Evolutionary conservation across 768 basidiomycete species (phyloP).

Genomic region (Hypholoma fasciculare): DNA sequence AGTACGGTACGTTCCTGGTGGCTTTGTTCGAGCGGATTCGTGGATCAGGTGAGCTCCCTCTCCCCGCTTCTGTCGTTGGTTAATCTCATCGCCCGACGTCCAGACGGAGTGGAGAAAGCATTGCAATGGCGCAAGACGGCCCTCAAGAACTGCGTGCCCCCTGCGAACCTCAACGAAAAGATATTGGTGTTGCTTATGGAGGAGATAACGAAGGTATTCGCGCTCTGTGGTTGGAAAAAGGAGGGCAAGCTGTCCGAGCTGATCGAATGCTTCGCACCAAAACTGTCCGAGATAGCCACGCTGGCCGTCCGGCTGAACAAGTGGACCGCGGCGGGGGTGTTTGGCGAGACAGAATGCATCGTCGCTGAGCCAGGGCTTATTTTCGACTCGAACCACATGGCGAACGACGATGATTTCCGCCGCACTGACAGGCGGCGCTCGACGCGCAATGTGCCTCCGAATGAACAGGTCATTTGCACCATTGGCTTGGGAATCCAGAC

Average conservation of each 20-base stretch:
- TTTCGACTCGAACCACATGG: constrained; percentile 29
- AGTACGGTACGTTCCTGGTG: constrained; percentile 37
- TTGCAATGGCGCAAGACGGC: constrained; percentile 24
- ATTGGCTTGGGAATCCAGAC: constrained; percentile 31
- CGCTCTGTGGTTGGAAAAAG: constrained; percentile 28
- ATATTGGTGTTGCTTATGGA: constrained; percentile 20
- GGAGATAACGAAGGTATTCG: constrained; percentile 23
- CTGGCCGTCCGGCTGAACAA: constrained; percentile 32
- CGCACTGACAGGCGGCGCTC: constrained; percentile 9
- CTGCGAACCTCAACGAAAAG: constrained; percentile 23
- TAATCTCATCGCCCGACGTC: not conserved
- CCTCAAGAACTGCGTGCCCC: constrained; percentile 20
- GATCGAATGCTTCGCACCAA: constrained; percentile 15
- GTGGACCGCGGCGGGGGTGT: constrained; percentile 22
- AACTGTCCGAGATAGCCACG: constrained; percentile 27
- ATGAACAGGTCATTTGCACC: constrained; percentile 29
- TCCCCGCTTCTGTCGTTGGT: not conserved
- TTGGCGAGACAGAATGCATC: constrained; percentile 26
- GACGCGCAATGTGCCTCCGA: constrained; percentile 8
- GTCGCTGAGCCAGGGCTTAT: constrained; percentile 23
- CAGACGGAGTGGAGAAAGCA: constrained; percentile 24
- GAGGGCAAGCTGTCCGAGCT: constrained; percentile 14
- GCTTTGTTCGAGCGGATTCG: constrained; percentile 36
- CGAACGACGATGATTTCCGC: constrained; percentile 24
- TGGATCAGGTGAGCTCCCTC: constrained; percentile 30